Base-by-base conservation (phyloP, 2,329 filamentous ascomycete species). In the Pseudocercospora crystallina region DNA sequence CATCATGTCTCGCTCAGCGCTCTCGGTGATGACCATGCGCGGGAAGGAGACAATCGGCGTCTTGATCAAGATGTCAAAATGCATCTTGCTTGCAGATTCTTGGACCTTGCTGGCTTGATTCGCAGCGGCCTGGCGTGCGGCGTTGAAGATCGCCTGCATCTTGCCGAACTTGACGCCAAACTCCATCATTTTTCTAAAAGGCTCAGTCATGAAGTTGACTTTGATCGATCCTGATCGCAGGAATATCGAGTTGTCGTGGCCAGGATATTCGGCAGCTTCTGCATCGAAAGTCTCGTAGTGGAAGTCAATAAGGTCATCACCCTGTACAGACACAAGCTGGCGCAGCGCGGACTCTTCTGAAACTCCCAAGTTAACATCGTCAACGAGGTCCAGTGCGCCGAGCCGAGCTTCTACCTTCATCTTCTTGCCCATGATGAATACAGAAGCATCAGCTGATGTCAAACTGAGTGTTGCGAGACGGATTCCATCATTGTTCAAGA, bases 111-210 rank as follows among this genome's bases (percentile, higher is more conserved):
- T 95, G 8, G 94, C 95, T 69, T 96, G 91, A 55, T 89, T 92
- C 34, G 94, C 89, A 2, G 95, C 94, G 34, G 92, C 95, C 71
- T 96, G 90, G 31, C 95, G 84, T 10, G 95, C 94, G 36, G 94
- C 92, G 66, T 99, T 99, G 76, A 96, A 99, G 46, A 99, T 87
- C 15, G 94, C 92, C 71, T 99, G 94, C 94, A 99, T 99, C 72
- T 95, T 96, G 54, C 95, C 94, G 69, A 99, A 99, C 65, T 99
- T 99, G 69, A 99, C 90, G 37, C 95, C 78, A 70, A 99, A 99
- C 60, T 95, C 89, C 71, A 99, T 89, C 58, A 99, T 97, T 73
- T 97, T 97, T 45, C 94, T 84, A 76, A 97, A 96, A 0, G 94
- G 94, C 69, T 99, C 95, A 55, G 96, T 92, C 3, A 97, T 75